These are phyloP conservation scores for Arachnomyces sp. DNA, from an alignment of 2,329 filamentous ascomycete species.

Conservation along the genomic window DNA sequence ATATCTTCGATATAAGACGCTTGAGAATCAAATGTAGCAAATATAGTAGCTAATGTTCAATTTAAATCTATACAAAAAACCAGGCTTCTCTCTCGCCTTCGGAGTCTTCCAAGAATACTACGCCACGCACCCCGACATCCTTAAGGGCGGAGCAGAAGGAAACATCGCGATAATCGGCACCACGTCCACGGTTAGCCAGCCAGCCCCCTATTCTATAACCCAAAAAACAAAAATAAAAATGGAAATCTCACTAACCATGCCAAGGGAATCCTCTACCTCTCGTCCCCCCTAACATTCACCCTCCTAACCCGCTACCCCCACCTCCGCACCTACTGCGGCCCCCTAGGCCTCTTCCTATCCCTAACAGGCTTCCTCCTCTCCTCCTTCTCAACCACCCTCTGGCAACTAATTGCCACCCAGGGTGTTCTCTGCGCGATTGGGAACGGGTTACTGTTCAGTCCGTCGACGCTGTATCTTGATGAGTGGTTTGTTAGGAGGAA, in stretches of 20 bases:
- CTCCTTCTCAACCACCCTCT: slow-evolving; percentile 27
- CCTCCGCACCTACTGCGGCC: slow-evolving; percentile 25
- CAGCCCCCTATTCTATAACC: not conserved
- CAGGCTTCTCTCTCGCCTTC: slow-evolving; percentile 21
- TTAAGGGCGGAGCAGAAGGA: slow-evolving; percentile 1
- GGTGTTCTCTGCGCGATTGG: slow-evolving; percentile 34
- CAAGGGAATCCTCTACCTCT: slow-evolving; percentile 30
- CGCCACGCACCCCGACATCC: slow-evolving; percentile 14
- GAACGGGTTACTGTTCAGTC: slow-evolving; percentile 31
- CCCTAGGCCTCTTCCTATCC: slow-evolving; percentile 31
- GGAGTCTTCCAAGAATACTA: slow-evolving; percentile 24
- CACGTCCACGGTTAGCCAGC: slow-evolving; percentile 5
- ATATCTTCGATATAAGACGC: too few relatives aligned
- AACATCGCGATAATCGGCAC: slow-evolving; percentile 20
- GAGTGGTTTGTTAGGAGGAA: slow-evolving; percentile 32
- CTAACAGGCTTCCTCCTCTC: slow-evolving; percentile 27
- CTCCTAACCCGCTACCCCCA: slow-evolving; percentile 30
- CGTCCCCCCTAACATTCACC: slow-evolving; percentile 24
- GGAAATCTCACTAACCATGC: not conserved
- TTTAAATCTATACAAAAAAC: not conserved
- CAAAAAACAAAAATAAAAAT: not conserved
- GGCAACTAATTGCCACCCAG: slow-evolving; percentile 33
- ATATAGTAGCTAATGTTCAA: too few relatives aligned
- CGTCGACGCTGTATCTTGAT: slow-evolving; percentile 34
- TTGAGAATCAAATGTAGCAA: too few relatives aligned